Conservation (phyloP, 805 yeast species). For the Teunomyces gatunensis region DNA sequence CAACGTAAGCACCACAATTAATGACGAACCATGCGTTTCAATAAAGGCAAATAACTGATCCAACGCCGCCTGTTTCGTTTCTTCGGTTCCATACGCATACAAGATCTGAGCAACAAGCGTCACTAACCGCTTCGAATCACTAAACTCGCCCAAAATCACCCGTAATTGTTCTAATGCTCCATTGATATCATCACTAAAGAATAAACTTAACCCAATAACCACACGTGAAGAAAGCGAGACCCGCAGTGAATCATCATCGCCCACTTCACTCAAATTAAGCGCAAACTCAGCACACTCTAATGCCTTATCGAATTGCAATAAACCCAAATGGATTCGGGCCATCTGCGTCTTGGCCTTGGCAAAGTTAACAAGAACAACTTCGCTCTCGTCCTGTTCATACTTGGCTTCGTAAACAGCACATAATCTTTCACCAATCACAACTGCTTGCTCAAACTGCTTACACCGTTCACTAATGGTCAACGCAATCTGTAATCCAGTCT, state of each 20-base stretch:
- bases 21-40: conserved; percentile 61
- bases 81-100: conserved; percentile 72
- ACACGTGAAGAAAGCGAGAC: conserved; percentile 56
- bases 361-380: conserved; percentile 45
- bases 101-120: conserved; percentile 75
- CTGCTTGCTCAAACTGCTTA: conserved; percentile 57
- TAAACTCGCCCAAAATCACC: conserved; percentile 50
- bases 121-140: conserved; percentile 64
- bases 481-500: conserved; percentile 54
- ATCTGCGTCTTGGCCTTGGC: conserved; percentile 64
- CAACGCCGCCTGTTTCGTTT: conserved; percentile 75
- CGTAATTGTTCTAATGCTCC: conserved; percentile 67
- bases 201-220: conserved; percentile 69
- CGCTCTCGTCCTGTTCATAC: conserved; percentile 57
- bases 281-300: conserved; percentile 59
- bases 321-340: conserved; percentile 70
- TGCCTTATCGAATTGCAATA: conserved; percentile 53
- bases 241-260: conserved; percentile 27
- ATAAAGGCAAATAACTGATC: conserved; percentile 75
- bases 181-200: conserved; percentile 61
- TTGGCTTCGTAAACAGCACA: conserved; percentile 49
- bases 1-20: conserved; percentile 65
- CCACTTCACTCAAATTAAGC: conserved; percentile 45
- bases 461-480: conserved; percentile 65
- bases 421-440: conserved; percentile 44